phyloP scores from a whole-genome alignment of 2,329 filamentous ascomycete species.

The Macrophomina pseudophaseolina region DNA sequence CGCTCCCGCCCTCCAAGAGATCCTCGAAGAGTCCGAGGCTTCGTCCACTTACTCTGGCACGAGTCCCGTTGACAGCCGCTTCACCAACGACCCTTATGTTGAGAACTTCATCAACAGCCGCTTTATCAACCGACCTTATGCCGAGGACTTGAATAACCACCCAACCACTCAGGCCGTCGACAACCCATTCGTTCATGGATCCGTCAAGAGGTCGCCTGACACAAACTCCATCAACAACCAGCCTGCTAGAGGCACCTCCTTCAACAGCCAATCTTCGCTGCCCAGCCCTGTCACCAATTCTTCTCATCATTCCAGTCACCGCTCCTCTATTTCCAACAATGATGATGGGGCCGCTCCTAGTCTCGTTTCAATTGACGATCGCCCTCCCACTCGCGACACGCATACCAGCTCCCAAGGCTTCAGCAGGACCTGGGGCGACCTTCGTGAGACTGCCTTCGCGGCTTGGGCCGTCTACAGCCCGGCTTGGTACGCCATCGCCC shows the following conservation, averaged over 20 bases:
- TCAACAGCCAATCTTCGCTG: background rate
- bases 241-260: background rate
- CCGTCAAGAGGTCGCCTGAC: background rate
- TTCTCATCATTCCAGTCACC: background rate
- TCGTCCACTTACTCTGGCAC: background rate
- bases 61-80: too few species aligned
- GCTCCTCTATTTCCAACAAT: background rate
- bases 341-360: background rate
- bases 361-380: background rate
- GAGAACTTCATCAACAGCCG: too few species aligned
- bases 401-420: background rate
- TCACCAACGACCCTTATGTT: background rate
- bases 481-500: background rate
- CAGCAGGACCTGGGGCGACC: conserved; percentile 8
- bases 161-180: too few species aligned
- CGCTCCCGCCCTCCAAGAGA: background rate
- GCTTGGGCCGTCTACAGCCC: conserved; percentile 2
- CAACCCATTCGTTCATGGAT: too few species aligned
- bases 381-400: conserved; percentile 3
- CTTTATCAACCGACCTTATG: too few species aligned
- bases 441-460: conserved; percentile 2
- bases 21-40: background rate
- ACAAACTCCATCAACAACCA: background rate
- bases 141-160: too few species aligned
- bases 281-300: too few species aligned